phyloP scores from a whole-genome alignment of 139 green algal genomes.

The Chlorella sorokiniana region DNA sequence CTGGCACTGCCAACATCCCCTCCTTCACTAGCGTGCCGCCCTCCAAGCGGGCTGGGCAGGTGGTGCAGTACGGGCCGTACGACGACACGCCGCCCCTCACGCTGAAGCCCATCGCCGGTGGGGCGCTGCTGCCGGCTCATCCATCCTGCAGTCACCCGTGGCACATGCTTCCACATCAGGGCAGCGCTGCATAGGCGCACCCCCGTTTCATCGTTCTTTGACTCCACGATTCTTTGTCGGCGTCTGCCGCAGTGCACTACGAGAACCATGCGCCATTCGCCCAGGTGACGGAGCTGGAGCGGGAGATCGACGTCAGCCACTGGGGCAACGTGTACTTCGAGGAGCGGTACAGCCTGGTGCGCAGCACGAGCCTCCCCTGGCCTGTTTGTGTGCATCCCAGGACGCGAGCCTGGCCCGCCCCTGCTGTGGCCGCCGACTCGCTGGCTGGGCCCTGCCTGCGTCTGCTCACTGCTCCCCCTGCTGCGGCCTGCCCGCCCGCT shows the following conservation, averaged over 20 bases:
- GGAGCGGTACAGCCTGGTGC: conserved; percentile 82
- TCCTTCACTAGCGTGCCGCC: conserved; percentile 51
- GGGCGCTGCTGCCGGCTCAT: background rate
- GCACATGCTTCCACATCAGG: background rate
- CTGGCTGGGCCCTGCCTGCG: background rate
- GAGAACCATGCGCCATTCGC: conserved; percentile 81
- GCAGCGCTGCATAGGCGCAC: background rate
- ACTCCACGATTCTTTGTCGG: background rate
- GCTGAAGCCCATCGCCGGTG: conserved; percentile 42
- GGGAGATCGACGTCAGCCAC: conserved; percentile 90
- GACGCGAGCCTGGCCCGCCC: background rate
- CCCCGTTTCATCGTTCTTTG: background rate
- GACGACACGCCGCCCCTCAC: conserved; percentile 37
- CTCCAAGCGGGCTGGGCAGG: conserved; percentile 21
- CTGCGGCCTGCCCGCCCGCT: background rate
- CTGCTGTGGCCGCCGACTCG: no score
- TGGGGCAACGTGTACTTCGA: conserved; percentile 93
- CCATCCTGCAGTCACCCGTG: no score
- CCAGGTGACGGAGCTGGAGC: conserved; percentile 57
- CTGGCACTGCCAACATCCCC: conserved; percentile 55
- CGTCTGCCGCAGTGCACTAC: conserved; percentile 71
- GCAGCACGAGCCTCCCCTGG: background rate
- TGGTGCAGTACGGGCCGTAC: conserved; percentile 60
- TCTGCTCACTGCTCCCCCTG: background rate
- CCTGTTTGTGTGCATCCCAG: background rate